Evolutionary conservation across 768 basidiomycete species (phyloP).

Genomic region (Suillus weaverae): DNA sequence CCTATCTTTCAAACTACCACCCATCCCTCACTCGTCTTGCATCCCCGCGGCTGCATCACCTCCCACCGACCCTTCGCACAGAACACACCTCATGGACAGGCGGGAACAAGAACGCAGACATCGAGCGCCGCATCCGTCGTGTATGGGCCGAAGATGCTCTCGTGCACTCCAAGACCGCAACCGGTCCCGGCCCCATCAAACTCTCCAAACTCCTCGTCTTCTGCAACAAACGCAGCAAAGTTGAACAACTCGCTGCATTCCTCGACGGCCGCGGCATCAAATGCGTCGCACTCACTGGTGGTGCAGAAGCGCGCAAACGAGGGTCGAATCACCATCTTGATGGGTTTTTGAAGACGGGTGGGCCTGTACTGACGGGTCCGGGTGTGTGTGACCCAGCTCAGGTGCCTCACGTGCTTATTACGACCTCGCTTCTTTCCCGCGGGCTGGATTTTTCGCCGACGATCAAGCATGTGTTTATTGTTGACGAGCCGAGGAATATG

Average conservation of each 20-base stretch:
- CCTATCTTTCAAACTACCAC: conserved; percentile 62
- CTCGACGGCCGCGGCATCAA: conserved; percentile 61
- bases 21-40: conserved; percentile 70
- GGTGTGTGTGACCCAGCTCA: conserved; percentile 27
- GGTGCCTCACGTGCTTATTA: conserved; percentile 71
- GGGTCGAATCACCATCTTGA: conserved; percentile 79
- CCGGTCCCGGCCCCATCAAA: conserved; percentile 21
- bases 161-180: conserved; percentile 26
- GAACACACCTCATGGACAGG: conserved; percentile 78
- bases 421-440: conserved; percentile 87
- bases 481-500: conserved; percentile 87
- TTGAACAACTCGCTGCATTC: conserved; percentile 57
- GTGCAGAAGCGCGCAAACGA: conserved; percentile 53
- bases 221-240: conserved; percentile 74
- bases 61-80: conserved; percentile 67
- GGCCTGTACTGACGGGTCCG: conserved; percentile 11
- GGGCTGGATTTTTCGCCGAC: conserved; percentile 84
- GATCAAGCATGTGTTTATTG: conserved; percentile 81
- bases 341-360: conserved; percentile 56
- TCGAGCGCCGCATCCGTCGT: conserved; percentile 68
- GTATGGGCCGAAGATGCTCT: conserved; percentile 74
- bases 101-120: conserved; percentile 78
- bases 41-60: conserved; percentile 76
- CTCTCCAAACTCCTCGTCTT: conserved; percentile 80
- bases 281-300: conserved; percentile 65